Base-by-base conservation (phyloP, 352 stramenopile genomes). In the Pythium scleroteichum region DNA sequence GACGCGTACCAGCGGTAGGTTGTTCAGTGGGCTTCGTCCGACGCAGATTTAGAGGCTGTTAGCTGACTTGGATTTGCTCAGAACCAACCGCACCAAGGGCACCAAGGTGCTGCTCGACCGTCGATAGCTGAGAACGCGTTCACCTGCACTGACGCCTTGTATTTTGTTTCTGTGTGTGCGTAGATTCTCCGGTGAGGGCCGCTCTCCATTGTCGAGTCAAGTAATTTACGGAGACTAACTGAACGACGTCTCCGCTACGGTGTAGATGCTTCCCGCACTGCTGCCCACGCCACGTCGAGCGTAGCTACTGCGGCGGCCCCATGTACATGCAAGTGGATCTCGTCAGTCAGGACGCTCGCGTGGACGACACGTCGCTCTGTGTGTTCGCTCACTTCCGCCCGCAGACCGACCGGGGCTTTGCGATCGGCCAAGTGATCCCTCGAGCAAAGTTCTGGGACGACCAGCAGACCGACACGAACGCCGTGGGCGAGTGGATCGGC, bases 241-340 rank as follows among this genome's bases (percentile, higher is more conserved):
- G 13, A 26, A n/a, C n/a, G n/a, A n/a, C n/a, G n/a, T n/a, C n/a
- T n/a, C n/a, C n/a, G n/a, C n/a, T n/a, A n/a, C n/a, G n/a, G 16
- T 27, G 27, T 33, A 49, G 38, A 49, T 89, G 77, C 66, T 89
- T 87, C 53, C 77, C 79, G 14, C 77, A 89, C 52, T 89, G 79
- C 66, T 89, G 77, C 26, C 79, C 79, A 0, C 51, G 73, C 39
- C 79, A 89, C 50, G 46, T 86, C 39, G 71, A 76, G 13, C 75
- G 77, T 22, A 89, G 79, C 62, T 89, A 84, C 59, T 89, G 79
- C 57, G 79, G 79, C 32, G 65, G 75, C 14, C 54, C 78, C 1
- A 55, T 89, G 40, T 69, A 69, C 39, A 62, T 87, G 26, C 53
- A 64, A 13, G 72, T 89, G 17, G 49, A 60, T 12, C 20, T 46